These are phyloP conservation scores for Allomyces arbusculus DNA, from an alignment of 192 early-diverging fungal genomes.

Conservation along the genomic window DNA sequence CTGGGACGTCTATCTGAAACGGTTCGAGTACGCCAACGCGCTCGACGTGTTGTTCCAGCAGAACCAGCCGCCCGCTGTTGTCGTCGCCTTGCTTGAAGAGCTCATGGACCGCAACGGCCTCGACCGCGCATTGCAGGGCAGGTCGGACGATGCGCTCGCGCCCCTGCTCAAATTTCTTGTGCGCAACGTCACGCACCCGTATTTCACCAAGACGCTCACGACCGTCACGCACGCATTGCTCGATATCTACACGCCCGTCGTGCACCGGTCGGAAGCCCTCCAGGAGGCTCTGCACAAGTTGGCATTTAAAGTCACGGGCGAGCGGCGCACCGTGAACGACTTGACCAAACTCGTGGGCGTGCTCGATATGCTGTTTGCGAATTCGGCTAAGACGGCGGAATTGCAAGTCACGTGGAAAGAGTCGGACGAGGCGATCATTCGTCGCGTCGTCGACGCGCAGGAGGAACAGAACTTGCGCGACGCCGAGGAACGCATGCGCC, in stretches of 20 bases:
- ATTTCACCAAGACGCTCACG: constrained; percentile 53
- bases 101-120: constrained; percentile 71
- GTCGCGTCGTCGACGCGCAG: neutral
- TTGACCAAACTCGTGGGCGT: constrained; percentile 57
- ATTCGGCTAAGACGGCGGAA: neutral
- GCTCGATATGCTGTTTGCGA: constrained; percentile 64
- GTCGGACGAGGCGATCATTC: neutral
- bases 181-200: constrained; percentile 58
- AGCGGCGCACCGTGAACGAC: constrained; percentile 60
- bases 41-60: constrained; percentile 52
- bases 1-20: constrained; percentile 67
- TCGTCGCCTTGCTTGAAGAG: constrained; percentile 70
- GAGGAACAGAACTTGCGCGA: neutral
- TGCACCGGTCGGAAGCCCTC: constrained; percentile 59
- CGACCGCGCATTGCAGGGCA: constrained; percentile 50
- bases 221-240: constrained; percentile 45
- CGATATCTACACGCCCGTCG: constrained; percentile 65
- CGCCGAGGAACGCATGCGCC: neutral
- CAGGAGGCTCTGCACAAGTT: constrained; percentile 54
- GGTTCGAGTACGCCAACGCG: constrained; percentile 74
- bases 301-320: constrained; percentile 46
- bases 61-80: constrained; percentile 22
- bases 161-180: constrained; percentile 64
- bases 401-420: neutral
- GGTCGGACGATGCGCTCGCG: constrained; percentile 72